Conservation (phyloP, 495 filamentous ascomycete species). For the Xylaria intraflava region DNA sequence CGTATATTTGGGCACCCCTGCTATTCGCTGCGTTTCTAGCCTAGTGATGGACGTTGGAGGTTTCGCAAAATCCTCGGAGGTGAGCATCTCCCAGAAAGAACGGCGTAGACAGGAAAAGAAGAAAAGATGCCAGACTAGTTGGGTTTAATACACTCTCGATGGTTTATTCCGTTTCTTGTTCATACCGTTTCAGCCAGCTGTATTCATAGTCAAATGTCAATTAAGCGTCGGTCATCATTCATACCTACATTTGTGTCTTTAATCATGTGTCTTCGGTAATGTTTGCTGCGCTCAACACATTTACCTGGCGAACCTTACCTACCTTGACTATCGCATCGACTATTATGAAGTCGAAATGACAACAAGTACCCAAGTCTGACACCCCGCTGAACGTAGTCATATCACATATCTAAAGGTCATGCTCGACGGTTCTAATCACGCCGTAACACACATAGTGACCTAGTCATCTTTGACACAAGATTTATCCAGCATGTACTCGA, state of each 20-base stretch:
- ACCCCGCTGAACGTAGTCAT: too few species aligned
- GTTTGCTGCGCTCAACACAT: too few species aligned
- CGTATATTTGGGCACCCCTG: slow-evolving; percentile 17
- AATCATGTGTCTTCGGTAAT: too few species aligned
- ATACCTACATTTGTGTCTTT: not conserved
- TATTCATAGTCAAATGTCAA: not conserved
- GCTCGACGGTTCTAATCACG: too few species aligned
- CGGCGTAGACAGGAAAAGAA: not conserved
- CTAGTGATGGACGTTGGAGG: slow-evolving; percentile 2
- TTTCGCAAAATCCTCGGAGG: not conserved
- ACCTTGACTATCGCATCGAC: too few species aligned
- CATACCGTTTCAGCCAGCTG: not conserved
- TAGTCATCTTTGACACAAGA: too few species aligned
- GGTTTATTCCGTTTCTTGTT: not conserved
- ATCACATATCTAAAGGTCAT: too few species aligned
- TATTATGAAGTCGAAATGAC: too few species aligned
- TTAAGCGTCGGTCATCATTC: not conserved
- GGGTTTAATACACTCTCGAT: not conserved
- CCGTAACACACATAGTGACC: too few species aligned
- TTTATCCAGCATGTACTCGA: too few species aligned
- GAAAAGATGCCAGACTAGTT: not conserved
- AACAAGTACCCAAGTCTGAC: too few species aligned
- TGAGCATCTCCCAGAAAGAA: not conserved
- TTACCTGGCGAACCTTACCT: too few species aligned
- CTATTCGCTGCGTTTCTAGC: slow-evolving; percentile 18